Evolutionary conservation across 352 stramenopile species (phyloP).

Genomic region (Stramenopiles sp.): DNA sequence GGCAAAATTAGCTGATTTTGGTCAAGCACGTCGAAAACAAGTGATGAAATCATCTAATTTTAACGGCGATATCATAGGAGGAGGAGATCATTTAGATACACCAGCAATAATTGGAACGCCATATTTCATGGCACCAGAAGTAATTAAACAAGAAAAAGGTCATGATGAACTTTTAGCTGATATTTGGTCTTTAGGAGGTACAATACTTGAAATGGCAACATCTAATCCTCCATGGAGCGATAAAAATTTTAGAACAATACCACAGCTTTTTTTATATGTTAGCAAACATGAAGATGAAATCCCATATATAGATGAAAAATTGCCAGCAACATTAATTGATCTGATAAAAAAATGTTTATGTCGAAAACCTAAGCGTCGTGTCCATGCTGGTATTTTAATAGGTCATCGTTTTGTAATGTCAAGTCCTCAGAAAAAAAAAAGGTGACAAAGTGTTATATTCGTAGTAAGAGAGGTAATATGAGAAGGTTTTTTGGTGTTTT

Average conservation of each 20-base stretch:
- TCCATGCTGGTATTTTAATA: not conserved
- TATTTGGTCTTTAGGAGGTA: constrained; percentile 65
- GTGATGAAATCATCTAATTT: not conserved
- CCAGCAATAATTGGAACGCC: constrained; percentile 34
- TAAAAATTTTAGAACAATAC: not conserved
- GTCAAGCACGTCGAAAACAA: not conserved
- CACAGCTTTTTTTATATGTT: not conserved
- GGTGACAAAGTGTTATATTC: too few species aligned
- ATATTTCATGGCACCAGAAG: constrained; percentile 81
- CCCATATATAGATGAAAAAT: not conserved
- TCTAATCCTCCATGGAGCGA: constrained; percentile 56
- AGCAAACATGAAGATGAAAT: not conserved
- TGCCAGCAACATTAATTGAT: not conserved
- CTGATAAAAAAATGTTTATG: not conserved
- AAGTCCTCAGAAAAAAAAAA: too few species aligned
- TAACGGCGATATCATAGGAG: not conserved
- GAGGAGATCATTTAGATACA: not conserved
- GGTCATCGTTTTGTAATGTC: not conserved
- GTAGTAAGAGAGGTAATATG: too few species aligned
- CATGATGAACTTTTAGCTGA: constrained; percentile 34
- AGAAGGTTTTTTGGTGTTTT: too few species aligned
- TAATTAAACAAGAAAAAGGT: constrained; percentile 42
- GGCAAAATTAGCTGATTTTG: constrained; percentile 1
- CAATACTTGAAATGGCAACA: constrained; percentile 63
- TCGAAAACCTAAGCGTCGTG: not conserved